Conservation (phyloP, 106 monocot species). For the Dendrobium chrysotoxum region DNA sequence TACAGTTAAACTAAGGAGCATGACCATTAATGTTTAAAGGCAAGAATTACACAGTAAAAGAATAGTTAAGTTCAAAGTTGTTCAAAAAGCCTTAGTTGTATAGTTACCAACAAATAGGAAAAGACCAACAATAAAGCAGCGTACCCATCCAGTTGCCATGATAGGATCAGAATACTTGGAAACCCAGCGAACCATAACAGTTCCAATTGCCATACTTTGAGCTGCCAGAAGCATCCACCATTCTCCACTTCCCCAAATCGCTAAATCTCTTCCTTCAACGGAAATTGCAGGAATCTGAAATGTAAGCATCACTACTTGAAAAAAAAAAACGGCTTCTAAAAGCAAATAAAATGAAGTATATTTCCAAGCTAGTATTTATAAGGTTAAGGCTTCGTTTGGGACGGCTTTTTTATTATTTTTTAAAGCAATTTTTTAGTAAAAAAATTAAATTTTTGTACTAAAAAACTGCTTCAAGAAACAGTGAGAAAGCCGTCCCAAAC, state of each 20-base stretch:
- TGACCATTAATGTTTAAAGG: too few species aligned
- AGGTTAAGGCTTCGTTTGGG: too few species aligned
- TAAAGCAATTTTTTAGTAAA: too few species aligned
- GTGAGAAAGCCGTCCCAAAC: too few species aligned
- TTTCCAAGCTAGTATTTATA: neutral
- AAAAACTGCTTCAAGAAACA: too few species aligned
- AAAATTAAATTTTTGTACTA: too few species aligned
- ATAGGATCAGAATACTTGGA: constrained; percentile 96
- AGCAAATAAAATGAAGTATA: neutral
- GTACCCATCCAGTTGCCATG: constrained; percentile 99
- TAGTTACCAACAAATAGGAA: neutral
- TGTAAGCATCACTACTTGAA: constrained; percentile 4
- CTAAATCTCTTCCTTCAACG: constrained; percentile 37
- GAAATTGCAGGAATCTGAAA: constrained; percentile 74
- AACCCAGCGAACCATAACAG: constrained; percentile 98
- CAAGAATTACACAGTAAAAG: too few species aligned
- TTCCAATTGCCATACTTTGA: constrained; percentile 98
- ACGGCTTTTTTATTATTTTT: too few species aligned
- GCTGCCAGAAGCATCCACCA: constrained; percentile 99
- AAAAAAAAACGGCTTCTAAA: neutral
- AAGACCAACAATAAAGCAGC: neutral
- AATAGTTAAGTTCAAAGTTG: too few species aligned
- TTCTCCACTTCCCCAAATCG: constrained; percentile 96
- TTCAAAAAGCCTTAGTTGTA: neutral
- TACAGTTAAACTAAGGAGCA: too few species aligned